Evolutionary conservation across 1,284 basidiomycete species (phyloP).

Genomic region (Anthracocystis walkeri): DNA sequence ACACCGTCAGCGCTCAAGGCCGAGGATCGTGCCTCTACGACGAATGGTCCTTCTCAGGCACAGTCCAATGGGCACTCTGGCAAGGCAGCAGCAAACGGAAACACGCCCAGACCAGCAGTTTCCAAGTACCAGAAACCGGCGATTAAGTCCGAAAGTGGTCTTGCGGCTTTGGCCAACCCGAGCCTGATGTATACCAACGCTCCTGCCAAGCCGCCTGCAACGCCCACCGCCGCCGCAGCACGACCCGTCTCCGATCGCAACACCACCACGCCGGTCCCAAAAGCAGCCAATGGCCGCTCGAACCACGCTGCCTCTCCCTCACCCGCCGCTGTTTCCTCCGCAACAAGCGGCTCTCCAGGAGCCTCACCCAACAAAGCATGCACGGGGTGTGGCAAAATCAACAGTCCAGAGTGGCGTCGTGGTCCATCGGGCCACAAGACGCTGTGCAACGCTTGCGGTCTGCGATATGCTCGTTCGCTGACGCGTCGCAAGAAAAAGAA

Average conservation of each 20-base stretch:
- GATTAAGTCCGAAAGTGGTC: constrained; percentile 22
- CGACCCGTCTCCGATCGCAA: constrained; percentile 16
- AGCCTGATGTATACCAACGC: constrained; percentile 41
- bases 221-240: constrained; percentile 9
- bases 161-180: constrained; percentile 27
- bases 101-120: constrained; percentile 19
- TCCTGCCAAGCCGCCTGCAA: constrained; percentile 26
- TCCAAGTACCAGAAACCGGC: constrained; percentile 22
- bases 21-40: background rate
- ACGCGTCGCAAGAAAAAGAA: constrained; percentile 59
- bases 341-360: constrained; percentile 17
- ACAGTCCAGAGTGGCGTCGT: constrained; percentile 94
- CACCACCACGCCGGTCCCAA: constrained; percentile 6
- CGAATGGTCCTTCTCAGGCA: background rate
- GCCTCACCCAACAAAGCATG: constrained; percentile 57
- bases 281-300: constrained; percentile 6
- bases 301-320: constrained; percentile 14
- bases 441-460: constrained; percentile 68
- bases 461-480: constrained; percentile 65
- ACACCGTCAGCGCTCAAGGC: background rate
- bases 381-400: constrained; percentile 71
- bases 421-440: constrained; percentile 67
- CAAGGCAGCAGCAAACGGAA: constrained; percentile 18
- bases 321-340: constrained; percentile 25
- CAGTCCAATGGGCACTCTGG: background rate